Evolutionary conservation across 169 alveolate species (phyloP).

Genomic region (Plasmodium gonderi): DNA sequence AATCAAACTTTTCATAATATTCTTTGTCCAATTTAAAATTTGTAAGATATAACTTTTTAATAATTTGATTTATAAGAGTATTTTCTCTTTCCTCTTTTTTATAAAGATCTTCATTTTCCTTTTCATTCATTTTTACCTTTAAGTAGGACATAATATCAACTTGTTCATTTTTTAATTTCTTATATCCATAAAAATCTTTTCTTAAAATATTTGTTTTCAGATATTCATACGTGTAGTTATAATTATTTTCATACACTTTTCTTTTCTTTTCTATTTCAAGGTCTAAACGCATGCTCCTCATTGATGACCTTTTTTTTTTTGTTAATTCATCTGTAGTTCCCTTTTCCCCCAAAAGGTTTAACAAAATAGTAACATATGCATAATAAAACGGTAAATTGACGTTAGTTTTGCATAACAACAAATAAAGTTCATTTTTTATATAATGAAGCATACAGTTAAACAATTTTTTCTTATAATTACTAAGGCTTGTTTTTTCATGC

Average conservation of each 20-base stretch:
- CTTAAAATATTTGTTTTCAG: constrained; percentile 24
- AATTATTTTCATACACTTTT: background rate
- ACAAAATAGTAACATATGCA: constrained; percentile 28
- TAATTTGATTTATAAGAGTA: constrained; percentile 42
- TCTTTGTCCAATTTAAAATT: constrained; percentile 58
- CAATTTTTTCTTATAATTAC: constrained; percentile 9
- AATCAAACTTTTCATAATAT: constrained; percentile 35
- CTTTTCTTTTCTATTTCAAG: background rate
- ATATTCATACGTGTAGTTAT: background rate
- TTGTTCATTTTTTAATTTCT: constrained; percentile 43
- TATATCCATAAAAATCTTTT: constrained; percentile 47
- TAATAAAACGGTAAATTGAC: constrained; percentile 39
- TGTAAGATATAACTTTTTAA: constrained; percentile 64
- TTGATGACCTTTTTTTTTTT: constrained; percentile 13
- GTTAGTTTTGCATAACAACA: constrained; percentile 29
- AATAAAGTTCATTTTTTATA: constrained; percentile 42
- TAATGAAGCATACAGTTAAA: constrained; percentile 18
- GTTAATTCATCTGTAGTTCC: constrained; percentile 56
- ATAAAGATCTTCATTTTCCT: constrained; percentile 6
- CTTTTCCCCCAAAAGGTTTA: constrained; percentile 25
- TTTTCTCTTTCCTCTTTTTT: constrained; percentile 70
- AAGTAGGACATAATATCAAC: constrained; percentile 55
- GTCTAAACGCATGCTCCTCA: background rate
- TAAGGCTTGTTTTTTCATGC: background rate
- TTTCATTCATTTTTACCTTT: constrained; percentile 68